Evolutionary conservation across 768 basidiomycete genomes (phyloP), one percentile per base, ranked within the genome.

Genomic region (Cystofilobasidium capitatum): DNA sequence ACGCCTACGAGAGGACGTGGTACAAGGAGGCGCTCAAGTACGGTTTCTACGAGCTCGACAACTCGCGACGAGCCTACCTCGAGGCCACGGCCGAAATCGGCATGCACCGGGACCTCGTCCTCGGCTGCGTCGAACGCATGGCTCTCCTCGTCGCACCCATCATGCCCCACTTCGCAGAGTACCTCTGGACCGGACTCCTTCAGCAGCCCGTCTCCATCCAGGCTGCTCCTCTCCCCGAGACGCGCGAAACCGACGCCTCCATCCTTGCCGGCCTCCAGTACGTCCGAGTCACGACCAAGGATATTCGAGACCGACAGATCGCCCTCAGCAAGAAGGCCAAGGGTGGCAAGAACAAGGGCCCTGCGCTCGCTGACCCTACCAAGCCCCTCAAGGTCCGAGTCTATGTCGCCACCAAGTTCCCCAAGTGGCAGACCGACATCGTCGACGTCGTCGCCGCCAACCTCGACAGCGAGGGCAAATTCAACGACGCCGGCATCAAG

Each of bases 1-100:
- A 80, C 29, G 85, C 88, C 71, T 98, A 89, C 74, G 86, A 88
- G 44, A 80, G 81, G 26, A 91, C 87, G 69, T 85, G 88, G 76
- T 99, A 88, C 85, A 99, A 98, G 79, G 91, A 94, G 67, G 92
- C 93, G 13, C 78, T 97, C 70, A 94, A 97, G 78, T 87, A 82
- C 71, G 94, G 93, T 57, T 94, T 97, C 79, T 99, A 92, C 82
- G 92, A 96, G 74, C 83, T 93, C 71, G 91, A 97, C 76, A 87
- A 84, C 59, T 82, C 85, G 2, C 88, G 96, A 55, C 93, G 98
- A 75, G 92, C 91, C 87, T 98, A 98, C 77, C 89, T 92, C 66
- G 88, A 92, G 75, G 89, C 94, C 60, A 92, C 89, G 3, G 80
- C 75, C 42, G 89, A 91, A 69, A 80, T 86, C 58, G 90, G 91